Evolutionary conservation across 2,329 filamentous ascomycete genomes (phyloP).

Genomic region (Zopfia rhizophila): DNA sequence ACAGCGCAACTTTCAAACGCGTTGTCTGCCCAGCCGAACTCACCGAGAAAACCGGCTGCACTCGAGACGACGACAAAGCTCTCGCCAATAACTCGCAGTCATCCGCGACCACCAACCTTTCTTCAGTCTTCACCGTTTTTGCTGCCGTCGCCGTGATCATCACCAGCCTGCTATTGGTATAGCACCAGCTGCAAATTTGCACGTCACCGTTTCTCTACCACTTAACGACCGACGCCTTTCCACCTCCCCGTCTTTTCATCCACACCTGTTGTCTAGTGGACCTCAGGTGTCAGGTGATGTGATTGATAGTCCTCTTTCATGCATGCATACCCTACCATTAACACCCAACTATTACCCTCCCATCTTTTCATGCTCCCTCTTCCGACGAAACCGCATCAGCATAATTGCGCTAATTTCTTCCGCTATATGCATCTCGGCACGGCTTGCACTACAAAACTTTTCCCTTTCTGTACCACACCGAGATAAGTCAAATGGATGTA

Average conservation of each 20-base stretch:
- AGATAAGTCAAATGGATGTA: slow-evolving; percentile 16
- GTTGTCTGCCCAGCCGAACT: slow-evolving; percentile 47
- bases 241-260: slow-evolving; percentile 30
- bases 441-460: background rate
- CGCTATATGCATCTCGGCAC: slow-evolving; percentile 2
- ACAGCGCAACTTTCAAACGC: slow-evolving; percentile 50
- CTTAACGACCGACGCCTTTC: slow-evolving; percentile 33
- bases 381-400: slow-evolving; percentile 20
- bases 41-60: slow-evolving; percentile 46
- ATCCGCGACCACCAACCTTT: slow-evolving; percentile 24
- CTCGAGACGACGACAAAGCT: slow-evolving; percentile 43
- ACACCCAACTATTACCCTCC: slow-evolving; percentile 17
- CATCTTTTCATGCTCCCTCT: slow-evolving; percentile 1
- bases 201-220: slow-evolving; percentile 28
- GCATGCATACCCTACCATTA: slow-evolving; percentile 47
- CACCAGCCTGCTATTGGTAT: slow-evolving; percentile 36
- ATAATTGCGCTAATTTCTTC: slow-evolving; percentile 12
- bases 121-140: slow-evolving; percentile 20
- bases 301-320: slow-evolving; percentile 32
- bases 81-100: slow-evolving; percentile 26
- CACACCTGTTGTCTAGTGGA: slow-evolving; percentile 20
- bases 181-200: slow-evolving; percentile 33
- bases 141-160: slow-evolving; percentile 30
- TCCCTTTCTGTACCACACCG: slow-evolving; percentile 7
- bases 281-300: slow-evolving; percentile 34